Base-by-base conservation (phyloP, 108 stramenopile species). In the Stephanodiscus triporus region DNA sequence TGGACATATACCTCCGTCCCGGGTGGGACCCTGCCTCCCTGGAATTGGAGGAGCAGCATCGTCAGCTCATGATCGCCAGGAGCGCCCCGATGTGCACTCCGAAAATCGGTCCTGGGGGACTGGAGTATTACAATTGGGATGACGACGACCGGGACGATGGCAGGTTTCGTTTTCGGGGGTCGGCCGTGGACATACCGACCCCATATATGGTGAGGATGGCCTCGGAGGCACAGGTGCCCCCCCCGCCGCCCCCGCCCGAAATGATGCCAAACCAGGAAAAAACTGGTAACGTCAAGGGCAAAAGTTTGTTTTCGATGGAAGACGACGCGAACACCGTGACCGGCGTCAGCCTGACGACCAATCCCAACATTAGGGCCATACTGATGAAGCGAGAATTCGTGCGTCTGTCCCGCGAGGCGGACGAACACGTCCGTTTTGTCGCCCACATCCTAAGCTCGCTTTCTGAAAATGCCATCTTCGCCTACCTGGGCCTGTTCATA, bases 391-490 rank as follows among this genome's bases (percentile, higher is more conserved):
- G 63, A 29, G 77, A 78, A 23, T 66, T 69, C 32, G 76, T 80
- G 0, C 40, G 70, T 38, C 65, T 94, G 29, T 77, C 86, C 16
- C 70, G 77, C 2, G 70, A 79, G 50, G 86, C 91, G 6, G 78
- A 86, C n/a, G 68, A 86, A 14, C 89, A 93, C 62, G 90, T 95
- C 14, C 85, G 92, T 0, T 95, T 93, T 75, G 91, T 93, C 40
- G 89, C 92, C 22, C 85, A 93, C 43, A 77, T 92, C 23, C 80
- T 91, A 26, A 81, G 91, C 24, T 66, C 76, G 16, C 63, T 92
- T 40, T 86, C 89, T 54, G 95, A 95, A 43, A 95, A 87, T 45
- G 88, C 90, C 17, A 93, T 95, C 36, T 95, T 95, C 75, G 92
- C 89, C 11, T 95, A 95, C 66, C 88, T 95, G 26, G 95, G 95